Conservation (phyloP, 345 rosid species). For the Aquilaria sinensis region DNA sequence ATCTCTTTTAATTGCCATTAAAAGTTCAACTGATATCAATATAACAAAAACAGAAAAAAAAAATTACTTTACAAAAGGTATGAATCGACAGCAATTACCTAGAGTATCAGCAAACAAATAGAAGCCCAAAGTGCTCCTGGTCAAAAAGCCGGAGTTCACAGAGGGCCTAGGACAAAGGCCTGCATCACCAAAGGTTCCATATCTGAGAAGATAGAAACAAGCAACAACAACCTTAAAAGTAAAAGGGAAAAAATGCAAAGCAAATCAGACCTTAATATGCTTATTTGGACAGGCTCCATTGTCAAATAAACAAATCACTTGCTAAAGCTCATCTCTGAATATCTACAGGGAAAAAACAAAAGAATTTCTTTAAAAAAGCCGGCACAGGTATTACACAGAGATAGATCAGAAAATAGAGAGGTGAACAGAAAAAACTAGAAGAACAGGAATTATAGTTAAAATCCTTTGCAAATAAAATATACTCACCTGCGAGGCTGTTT, state of each 20-base stretch:
- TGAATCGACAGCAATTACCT: conserved; percentile 28
- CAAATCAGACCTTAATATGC: conserved; percentile 33
- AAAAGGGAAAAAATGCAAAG: conserved; percentile 2
- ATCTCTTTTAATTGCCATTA: no score
- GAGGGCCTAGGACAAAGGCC: conserved; percentile 47
- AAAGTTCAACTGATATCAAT: no score
- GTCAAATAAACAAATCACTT: conserved; percentile 39
- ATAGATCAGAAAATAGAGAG: conserved; percentile 1
- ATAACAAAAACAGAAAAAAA: not conserved
- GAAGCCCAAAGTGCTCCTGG: conserved; percentile 58
- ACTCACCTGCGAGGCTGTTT: conserved; percentile 56
- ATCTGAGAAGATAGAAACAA: conserved; percentile 20
- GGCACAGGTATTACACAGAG: no score
- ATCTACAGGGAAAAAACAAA: conserved; percentile 32
- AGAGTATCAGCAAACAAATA: conserved; percentile 37
- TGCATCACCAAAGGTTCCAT: conserved; percentile 35
- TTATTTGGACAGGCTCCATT: conserved; percentile 27
- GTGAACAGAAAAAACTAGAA: not conserved
- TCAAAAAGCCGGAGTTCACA: conserved; percentile 45
- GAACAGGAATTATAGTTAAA: no score
- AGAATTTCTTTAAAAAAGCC: not conserved
- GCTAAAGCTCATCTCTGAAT: conserved; percentile 75
- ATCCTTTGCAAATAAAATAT: no score
- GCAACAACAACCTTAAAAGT: not conserved
- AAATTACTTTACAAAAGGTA: not conserved